Base-by-base conservation (phyloP, 139 green algal species). In the Asterochloris sp. region DNA sequence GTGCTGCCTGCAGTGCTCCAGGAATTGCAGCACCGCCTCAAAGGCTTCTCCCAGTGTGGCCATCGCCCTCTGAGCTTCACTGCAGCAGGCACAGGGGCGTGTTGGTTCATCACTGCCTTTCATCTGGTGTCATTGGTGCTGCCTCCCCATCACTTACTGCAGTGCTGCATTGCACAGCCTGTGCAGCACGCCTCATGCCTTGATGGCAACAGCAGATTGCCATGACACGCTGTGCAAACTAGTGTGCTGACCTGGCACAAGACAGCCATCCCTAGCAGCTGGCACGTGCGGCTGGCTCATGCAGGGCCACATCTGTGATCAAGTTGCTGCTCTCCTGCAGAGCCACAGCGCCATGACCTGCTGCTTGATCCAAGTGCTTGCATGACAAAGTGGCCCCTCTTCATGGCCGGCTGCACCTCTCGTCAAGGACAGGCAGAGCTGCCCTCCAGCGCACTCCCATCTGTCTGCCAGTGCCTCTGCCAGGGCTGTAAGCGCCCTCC, bases 1-100 rank as follows among this genome's bases (percentile, higher is more conserved):
- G 27, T 67, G 62, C 24, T 78, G 62, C 27, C 71, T 63, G 13
- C 71, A 54, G 71, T 62, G 79, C 26, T 94, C 89, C 66, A 94
- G 82, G 81, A 87, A 92, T 78, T 92, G 86, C 76, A 93, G 84
- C 21, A 93, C 54, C 12, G 79, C 85, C 11, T 92, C 90, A n/a
- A 74, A 69, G 0, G 80, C 76, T n/a, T 82, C 67, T 47, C 86
- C 60, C 23, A 92, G 73, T 12, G 78, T 27, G 11, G 13, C 27
- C 86, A 92, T 83, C 1, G 86, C 76, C 62, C 76, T 75, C 69
- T n/a, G 15, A 6, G 78, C 62, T n/a, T 83, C 78, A 29, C 81
- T 85, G 82, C 81, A 78, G 21, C 61, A 54, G 38, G 38, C 38
- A 54, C 38, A 54, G 54, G 54, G 62, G 71, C 10, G 80, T 26